Conservation (phyloP, 2,329 filamentous ascomycete genomes). For the Phialocephala subalpina region DNA sequence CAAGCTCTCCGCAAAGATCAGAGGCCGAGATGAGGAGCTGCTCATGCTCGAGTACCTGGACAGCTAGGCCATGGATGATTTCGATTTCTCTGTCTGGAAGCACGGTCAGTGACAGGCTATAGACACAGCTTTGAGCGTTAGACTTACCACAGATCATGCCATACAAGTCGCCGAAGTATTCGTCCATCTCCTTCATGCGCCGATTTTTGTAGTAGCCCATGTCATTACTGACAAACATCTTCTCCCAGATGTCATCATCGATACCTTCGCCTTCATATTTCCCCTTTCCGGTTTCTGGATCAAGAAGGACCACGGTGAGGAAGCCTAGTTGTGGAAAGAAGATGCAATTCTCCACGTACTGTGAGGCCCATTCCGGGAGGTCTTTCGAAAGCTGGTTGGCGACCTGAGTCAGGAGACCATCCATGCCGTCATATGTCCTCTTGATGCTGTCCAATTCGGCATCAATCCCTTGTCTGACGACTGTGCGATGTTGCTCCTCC, state of each 20-base stretch:
- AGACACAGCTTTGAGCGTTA: neutral
- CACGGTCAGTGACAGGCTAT: neutral
- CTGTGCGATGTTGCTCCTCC: conserved; percentile 69
- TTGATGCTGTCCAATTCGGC: conserved; percentile 80
- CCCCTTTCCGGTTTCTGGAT: conserved; percentile 63
- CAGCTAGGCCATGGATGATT: conserved; percentile 80
- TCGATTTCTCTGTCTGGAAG: conserved; percentile 85
- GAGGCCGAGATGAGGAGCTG: conserved; percentile 73
- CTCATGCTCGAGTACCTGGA: conserved; percentile 74
- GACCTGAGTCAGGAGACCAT: conserved; percentile 74
- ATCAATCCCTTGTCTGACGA: conserved; percentile 77
- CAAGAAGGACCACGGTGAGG: conserved; percentile 75
- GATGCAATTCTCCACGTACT: conserved; percentile 75
- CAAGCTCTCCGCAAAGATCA: conserved; percentile 84
- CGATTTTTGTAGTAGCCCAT: conserved; percentile 87
- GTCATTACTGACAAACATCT: conserved; percentile 76
- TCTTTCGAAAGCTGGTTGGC: conserved; percentile 67
- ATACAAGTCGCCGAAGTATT: conserved; percentile 84
- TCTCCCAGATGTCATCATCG: conserved; percentile 73
- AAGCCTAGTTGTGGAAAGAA: conserved; percentile 95
- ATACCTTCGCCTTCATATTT: conserved; percentile 69
- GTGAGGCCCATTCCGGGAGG: conserved; percentile 65
- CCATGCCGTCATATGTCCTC: conserved; percentile 78
- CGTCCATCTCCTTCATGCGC: conserved; percentile 82
- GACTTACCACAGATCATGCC: conserved; percentile 78